Evolutionary conservation across 2,329 filamentous ascomycete genomes (phyloP).

Genomic region (Penicillium sp.): DNA sequence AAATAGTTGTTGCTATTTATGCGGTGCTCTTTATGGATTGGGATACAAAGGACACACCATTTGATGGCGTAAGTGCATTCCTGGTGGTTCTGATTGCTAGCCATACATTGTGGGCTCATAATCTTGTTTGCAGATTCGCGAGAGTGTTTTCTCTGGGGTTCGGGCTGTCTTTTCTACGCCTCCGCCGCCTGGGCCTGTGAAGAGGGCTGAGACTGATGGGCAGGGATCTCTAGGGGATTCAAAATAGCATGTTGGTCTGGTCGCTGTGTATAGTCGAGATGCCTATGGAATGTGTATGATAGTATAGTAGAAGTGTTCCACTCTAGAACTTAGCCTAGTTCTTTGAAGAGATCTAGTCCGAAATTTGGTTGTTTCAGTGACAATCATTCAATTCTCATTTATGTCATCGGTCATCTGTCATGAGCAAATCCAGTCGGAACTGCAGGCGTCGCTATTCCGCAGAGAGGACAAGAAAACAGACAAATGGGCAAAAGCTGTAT

Average conservation of each 20-base stretch:
- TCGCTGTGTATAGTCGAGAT: not conserved
- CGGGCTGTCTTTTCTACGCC: constrained; percentile 35
- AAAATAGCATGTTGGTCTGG: not conserved
- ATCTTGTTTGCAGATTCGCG: constrained; percentile 29
- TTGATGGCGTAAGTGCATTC: constrained; percentile 38
- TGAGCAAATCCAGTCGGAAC: constrained; percentile 20
- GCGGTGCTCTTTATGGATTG: constrained; percentile 47
- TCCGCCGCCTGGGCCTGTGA: constrained; percentile 28
- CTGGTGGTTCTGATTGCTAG: not conserved
- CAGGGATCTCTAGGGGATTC: too few relatives aligned
- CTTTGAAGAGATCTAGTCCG: too few relatives aligned
- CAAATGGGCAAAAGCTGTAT: too few relatives aligned
- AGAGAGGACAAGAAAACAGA: constrained; percentile 10
- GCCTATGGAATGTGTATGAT: too few relatives aligned
- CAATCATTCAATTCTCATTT: constrained; percentile 26
- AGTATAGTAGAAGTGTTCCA: too few relatives aligned
- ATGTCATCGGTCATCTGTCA: constrained; percentile 25
- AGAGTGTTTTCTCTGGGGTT: constrained; percentile 33
- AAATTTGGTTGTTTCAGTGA: constrained; percentile 1
- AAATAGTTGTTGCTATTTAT: constrained; percentile 45
- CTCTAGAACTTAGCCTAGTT: too few relatives aligned
- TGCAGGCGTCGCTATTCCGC: constrained; percentile 21
- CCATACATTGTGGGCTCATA: constrained; percentile 8
- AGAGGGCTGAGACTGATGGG: constrained; percentile 20
- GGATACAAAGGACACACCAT: constrained; percentile 41